Evolutionary conservation across 495 filamentous ascomycete species (phyloP).

Genomic region (Penicillium subrubescens): DNA sequence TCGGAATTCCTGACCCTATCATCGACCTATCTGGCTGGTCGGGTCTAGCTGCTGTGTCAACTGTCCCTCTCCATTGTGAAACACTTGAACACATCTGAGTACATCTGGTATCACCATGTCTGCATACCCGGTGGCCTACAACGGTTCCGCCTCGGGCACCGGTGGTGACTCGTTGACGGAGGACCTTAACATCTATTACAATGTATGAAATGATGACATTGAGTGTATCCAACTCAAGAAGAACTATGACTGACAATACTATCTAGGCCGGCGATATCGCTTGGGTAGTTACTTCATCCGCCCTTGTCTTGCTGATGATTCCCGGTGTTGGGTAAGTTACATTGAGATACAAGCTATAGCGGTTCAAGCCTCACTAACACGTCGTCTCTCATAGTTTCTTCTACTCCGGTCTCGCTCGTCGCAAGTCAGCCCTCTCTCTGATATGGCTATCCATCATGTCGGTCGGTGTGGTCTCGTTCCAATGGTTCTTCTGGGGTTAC

Average conservation of each 20-base stretch:
- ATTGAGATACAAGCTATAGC: background rate
- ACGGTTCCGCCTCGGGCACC: constrained; percentile 57
- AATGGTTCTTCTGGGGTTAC: constrained; percentile 99
- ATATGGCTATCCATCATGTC: constrained; percentile 98
- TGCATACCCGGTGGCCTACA: constrained; percentile 56
- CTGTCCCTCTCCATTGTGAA: background rate
- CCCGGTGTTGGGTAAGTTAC: constrained; percentile 78
- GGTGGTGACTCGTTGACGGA: constrained; percentile 76
- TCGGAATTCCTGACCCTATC: constrained; percentile 1
- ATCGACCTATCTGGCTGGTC: background rate
- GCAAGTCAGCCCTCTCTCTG: constrained; percentile 91
- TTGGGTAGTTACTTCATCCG: constrained; percentile 86
- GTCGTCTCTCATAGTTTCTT: constrained; percentile 66
- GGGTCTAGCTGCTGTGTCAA: background rate
- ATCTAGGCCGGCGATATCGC: constrained; percentile 81
- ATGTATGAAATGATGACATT: constrained; percentile 51
- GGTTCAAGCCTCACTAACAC: constrained; percentile 3
- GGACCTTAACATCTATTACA: constrained; percentile 81
- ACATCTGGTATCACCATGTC: constrained; percentile 34
- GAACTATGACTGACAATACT: constrained; percentile 18
- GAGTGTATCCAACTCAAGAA: background rate
- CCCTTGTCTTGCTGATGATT: constrained; percentile 96
- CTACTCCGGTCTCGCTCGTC: constrained; percentile 95
- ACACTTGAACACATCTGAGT: background rate
- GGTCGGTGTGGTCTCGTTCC: constrained; percentile 86